Conservation (phyloP, 1,284 basidiomycete genomes). For the Marasmius fiardii region DNA sequence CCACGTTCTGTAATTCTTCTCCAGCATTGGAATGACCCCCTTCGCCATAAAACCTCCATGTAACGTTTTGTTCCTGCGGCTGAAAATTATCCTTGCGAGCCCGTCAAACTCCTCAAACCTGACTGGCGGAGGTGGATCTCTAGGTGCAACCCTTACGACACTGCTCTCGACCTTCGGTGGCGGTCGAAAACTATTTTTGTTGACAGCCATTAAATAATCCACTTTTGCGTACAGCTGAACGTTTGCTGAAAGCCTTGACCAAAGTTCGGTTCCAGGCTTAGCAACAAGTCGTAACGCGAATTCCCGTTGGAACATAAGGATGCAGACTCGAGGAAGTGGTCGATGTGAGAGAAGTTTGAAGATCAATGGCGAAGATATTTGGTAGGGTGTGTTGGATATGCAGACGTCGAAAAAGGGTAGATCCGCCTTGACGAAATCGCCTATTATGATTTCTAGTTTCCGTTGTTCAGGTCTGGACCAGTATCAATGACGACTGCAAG, state of each 20-base stretch:
- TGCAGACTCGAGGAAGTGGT: conserved; percentile 89
- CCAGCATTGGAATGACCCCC: conserved; percentile 93
- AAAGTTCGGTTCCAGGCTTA: conserved; percentile 79
- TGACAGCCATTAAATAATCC: conserved; percentile 95
- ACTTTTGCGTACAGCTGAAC: conserved; percentile 96
- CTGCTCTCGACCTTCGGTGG: conserved; percentile 93
- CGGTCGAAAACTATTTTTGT: conserved; percentile 94
- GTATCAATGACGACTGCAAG: conserved; percentile 6
- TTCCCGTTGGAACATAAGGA: conserved; percentile 99
- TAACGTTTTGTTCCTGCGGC: conserved; percentile 86
- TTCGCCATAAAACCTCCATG: conserved; percentile 90
- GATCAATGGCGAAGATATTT: conserved; percentile 97
- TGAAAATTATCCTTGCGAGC: conserved; percentile 80
- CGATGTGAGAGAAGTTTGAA: conserved; percentile 97
- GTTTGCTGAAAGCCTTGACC: conserved; percentile 95
- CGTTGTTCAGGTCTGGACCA: conserved; percentile 84
- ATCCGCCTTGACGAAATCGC: conserved; percentile 96
- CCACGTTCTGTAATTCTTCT: conserved; percentile 95
- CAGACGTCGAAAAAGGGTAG: conserved; percentile 98
- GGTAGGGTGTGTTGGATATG: conserved; percentile 99
- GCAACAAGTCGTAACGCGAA: conserved; percentile 94
- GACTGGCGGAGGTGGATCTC: conserved; percentile 94
- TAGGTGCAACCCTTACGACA: conserved; percentile 89
- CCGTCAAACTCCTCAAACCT: conserved; percentile 99
- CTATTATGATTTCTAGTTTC: conserved; percentile 92